These are phyloP conservation scores for Irpex sp. DNA, from an alignment of 1,284 basidiomycete genomes.

Conservation along the genomic window DNA sequence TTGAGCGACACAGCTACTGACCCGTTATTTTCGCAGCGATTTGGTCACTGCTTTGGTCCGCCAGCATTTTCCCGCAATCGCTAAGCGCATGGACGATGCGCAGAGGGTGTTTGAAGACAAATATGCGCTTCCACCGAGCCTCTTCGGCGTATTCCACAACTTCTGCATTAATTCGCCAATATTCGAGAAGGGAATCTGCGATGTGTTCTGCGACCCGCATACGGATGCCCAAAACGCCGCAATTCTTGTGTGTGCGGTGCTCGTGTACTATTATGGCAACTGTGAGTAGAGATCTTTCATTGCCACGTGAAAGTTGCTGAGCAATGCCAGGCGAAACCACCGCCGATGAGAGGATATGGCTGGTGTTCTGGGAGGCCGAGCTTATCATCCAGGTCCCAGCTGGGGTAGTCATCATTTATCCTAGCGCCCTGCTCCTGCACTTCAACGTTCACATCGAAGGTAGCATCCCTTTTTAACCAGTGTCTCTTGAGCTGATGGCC, in stretches of 20 bases:
- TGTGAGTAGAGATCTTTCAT: neutral
- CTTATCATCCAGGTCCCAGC: slow-evolving; percentile 6
- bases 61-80: neutral
- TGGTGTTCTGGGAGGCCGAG: slow-evolving; percentile 6
- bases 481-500: neutral
- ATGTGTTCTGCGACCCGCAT: neutral
- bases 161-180: slow-evolving; percentile 3
- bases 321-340: neutral
- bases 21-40: neutral
- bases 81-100: neutral
- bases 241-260: slow-evolving; percentile 2
- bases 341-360: neutral
- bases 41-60: neutral
- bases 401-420: slow-evolving; percentile 4
- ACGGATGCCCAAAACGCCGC: slow-evolving; percentile 1
- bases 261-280: slow-evolving; percentile 1
- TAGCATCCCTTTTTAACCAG: neutral
- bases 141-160: slow-evolving; percentile 4
- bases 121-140: neutral
- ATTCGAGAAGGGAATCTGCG: neutral
- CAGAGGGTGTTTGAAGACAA: neutral
- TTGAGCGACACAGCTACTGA: neutral
- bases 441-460: slow-evolving; percentile 5
- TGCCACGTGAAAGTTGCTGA: neutral
- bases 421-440: slow-evolving; percentile 4